Evolutionary conservation across 345 rosid species (phyloP), one percentile per base, ranked within the genome.

Genomic region (Eucalyptus coolabah): DNA sequence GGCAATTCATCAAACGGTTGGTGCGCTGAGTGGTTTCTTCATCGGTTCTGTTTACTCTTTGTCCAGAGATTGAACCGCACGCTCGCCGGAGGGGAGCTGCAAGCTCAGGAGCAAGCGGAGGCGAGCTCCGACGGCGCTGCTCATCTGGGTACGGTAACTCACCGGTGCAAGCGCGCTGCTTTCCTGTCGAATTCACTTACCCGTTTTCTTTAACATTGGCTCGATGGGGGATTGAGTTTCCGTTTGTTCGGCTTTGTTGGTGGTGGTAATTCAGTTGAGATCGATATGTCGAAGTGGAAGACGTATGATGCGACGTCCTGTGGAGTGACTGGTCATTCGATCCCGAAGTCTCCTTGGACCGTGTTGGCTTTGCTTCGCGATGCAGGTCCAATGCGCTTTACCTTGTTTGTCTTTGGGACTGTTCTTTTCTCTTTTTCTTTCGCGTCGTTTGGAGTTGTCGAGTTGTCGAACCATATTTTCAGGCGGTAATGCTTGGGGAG

Each of bases 221-320:
- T 2, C 28, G 28, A 11, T 13, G 4, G 83, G 83, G 24, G 47
- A 40, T 40, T 37, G 4, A 77, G 83, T 40, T 21, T 77, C 47
- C 16, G 5, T 21, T 40, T 40, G 28, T 21, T 49, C 26, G 23
- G 59, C 34, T 87, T 45, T 53, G 59, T 56, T 56, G 63, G 63
- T 7, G 34, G 30, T 87, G 90, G 53, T 87, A 80, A 44, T 86
- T 59, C 50, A 92, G 94, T 87, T 60, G 88, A 63, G 91, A 91
- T 93, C 90, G 95, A 94, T 88, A 89, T 86, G 87, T 95, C 95
- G 2, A 95, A 94, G 86, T 97, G 98, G 97, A 95, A 91, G 90
- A 96, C 91, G 86, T 86, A 95, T 56, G 91, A 93, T 82, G 94
- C 97, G 21, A 91, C 89, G 88, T 87, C 30, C 37, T 83, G 90